phyloP scores from a whole-genome alignment of 371 early-diverging fungal genomes.

The Rhizopus sp. region DNA sequence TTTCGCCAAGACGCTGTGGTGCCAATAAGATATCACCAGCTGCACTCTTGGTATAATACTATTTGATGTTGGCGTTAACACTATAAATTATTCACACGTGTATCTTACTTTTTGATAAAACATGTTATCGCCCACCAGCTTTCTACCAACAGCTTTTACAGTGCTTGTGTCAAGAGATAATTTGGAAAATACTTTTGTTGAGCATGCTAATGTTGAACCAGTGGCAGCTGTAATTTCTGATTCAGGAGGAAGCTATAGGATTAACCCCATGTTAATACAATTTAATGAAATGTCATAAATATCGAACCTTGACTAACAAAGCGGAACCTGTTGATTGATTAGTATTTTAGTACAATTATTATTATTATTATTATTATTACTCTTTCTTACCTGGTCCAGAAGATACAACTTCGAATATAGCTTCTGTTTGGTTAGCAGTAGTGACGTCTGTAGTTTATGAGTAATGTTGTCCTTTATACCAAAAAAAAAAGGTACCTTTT shows the following conservation, averaged over 20 bases:
- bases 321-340: conserved; percentile 34
- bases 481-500: conserved; percentile 15
- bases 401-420: conserved; percentile 62
- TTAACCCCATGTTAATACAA: conserved; percentile 16
- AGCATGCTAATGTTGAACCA: conserved; percentile 65
- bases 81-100: neutral
- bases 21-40: conserved; percentile 75
- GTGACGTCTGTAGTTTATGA: conserved; percentile 32
- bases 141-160: conserved; percentile 53
- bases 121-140: conserved; percentile 56
- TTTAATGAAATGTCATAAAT: conserved; percentile 12
- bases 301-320: conserved; percentile 43
- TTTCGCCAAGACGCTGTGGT: conserved; percentile 66
- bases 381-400: conserved; percentile 51
- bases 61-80: conserved; percentile 1
- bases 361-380: neutral
- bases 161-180: conserved; percentile 53
- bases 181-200: conserved; percentile 55
- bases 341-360: neutral
- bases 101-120: conserved; percentile 62
- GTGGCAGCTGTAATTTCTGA: conserved; percentile 64
- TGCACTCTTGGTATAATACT: conserved; percentile 59
- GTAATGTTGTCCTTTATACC: conserved; percentile 5
- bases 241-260: conserved; percentile 55
- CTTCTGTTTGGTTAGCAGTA: conserved; percentile 53